Conservation (phyloP, 1,139 yeast genomes). For the Lodderomyces parapsilosis region DNA sequence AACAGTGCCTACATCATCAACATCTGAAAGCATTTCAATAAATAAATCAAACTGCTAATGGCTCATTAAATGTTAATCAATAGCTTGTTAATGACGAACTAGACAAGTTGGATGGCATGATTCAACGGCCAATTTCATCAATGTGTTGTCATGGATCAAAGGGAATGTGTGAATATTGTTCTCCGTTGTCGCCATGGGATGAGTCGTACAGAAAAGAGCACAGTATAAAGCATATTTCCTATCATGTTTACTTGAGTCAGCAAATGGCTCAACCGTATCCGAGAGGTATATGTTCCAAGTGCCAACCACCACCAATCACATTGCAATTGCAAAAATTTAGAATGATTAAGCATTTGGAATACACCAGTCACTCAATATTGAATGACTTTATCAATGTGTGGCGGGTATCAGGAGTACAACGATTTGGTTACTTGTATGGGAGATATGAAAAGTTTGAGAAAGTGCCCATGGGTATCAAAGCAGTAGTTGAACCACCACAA, state of each 20-base stretch:
- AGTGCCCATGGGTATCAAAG: slow-evolving; percentile 91
- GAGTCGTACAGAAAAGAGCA: slow-evolving; percentile 69
- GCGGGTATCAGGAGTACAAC: slow-evolving; percentile 85
- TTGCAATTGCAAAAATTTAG: slow-evolving; percentile 86
- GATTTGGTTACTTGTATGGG: slow-evolving; percentile 86
- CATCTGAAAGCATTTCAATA: neutral
- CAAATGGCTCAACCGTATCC: slow-evolving; percentile 89
- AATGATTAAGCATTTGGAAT: slow-evolving; percentile 97
- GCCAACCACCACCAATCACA: slow-evolving; percentile 95
- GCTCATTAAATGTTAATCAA: slow-evolving; percentile 32
- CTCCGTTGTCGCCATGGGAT: slow-evolving; percentile 96
- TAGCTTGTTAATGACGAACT: slow-evolving; percentile 66
- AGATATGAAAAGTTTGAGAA: slow-evolving; percentile 71
- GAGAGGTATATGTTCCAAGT: slow-evolving; percentile 90
- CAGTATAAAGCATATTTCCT: slow-evolving; percentile 84
- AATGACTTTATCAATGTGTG: slow-evolving; percentile 86
- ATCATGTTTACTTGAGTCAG: slow-evolving; percentile 78
- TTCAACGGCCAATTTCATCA: slow-evolving; percentile 57
- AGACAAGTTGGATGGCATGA: slow-evolving; percentile 70
- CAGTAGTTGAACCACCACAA: slow-evolving; percentile 92
- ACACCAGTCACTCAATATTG: slow-evolving; percentile 68
- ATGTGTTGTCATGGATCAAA: slow-evolving; percentile 87
- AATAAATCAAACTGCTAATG: slow-evolving; percentile 12
- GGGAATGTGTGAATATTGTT: slow-evolving; percentile 98
- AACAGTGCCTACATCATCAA: slow-evolving; percentile 9